Evolutionary conservation across 257 asterid species (phyloP).

Genomic region (Coffea canephora): DNA sequence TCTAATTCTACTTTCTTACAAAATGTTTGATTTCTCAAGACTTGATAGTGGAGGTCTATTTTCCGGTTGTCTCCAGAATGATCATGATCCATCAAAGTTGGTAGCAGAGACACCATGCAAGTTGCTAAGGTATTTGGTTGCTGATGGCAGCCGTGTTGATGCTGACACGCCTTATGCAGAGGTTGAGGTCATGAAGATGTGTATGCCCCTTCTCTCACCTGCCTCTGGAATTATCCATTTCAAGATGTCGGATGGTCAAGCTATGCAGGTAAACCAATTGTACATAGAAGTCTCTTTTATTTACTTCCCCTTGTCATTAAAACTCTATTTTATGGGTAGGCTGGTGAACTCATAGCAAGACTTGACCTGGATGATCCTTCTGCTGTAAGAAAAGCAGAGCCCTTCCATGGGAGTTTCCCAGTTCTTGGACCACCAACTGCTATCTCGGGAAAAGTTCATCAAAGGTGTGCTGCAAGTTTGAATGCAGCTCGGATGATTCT

Average conservation of each 20-base stretch:
- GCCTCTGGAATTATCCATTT: constrained; percentile 87
- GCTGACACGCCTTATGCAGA: constrained; percentile 95
- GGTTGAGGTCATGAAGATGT: constrained; percentile 99
- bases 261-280: constrained; percentile 84
- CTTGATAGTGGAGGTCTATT: constrained; percentile 18
- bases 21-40: constrained; percentile 7
- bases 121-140: constrained; percentile 48
- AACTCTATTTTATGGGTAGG: constrained; percentile 40
- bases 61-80: constrained; percentile 57
- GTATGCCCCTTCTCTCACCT: constrained; percentile 99
- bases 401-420: constrained; percentile 88
- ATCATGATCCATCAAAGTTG: constrained; percentile 96
- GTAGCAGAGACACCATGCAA: constrained; percentile 99
- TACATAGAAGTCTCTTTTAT: constrained; percentile 3
- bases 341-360: constrained; percentile 95
- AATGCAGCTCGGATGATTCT: constrained; percentile 96
- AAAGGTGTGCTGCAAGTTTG: constrained; percentile 93
- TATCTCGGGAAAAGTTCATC: constrained; percentile 95
- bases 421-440: constrained; percentile 95
- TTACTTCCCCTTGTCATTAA: constrained; percentile 6
- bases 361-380: constrained; percentile 98
- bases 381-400: constrained; percentile 97
- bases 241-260: constrained; percentile 93
- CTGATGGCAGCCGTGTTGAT: constrained; percentile 77
- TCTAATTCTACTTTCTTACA: constrained; percentile 11